Conservation (phyloP, 305 asterid genomes). For the Fraxinus velutina region DNA sequence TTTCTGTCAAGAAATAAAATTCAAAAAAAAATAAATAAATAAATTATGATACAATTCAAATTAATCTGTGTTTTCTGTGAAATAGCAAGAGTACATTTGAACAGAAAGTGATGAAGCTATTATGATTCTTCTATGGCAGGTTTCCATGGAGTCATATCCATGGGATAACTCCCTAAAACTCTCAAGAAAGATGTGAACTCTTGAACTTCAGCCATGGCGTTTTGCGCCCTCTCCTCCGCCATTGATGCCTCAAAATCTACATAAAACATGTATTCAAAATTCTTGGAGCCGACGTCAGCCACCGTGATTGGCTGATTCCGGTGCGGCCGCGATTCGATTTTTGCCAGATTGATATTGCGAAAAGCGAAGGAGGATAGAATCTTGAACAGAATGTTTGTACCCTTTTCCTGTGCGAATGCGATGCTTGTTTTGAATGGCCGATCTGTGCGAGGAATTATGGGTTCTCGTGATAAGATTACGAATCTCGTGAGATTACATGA, state of each 20-base stretch:
- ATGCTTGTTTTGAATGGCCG: slow-evolving; percentile 89
- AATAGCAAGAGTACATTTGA: background rate
- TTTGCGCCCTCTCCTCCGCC: slow-evolving; percentile 87
- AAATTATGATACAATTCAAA: background rate
- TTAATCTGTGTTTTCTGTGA: background rate
- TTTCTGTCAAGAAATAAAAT: background rate
- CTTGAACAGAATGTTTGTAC: slow-evolving; percentile 72
- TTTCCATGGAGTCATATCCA: slow-evolving; percentile 92
- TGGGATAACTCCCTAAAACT: slow-evolving; percentile 82
- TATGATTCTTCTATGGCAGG: slow-evolving; percentile 38
- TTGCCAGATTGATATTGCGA: slow-evolving; percentile 67
- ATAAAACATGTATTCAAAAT: slow-evolving; percentile 78
- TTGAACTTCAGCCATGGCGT: slow-evolving; percentile 78
- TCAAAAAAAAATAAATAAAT: too few species aligned
- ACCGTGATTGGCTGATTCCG: slow-evolving; percentile 57
- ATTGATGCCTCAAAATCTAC: slow-evolving; percentile 85
- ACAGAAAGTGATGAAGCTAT: background rate
- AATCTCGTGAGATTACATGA: slow-evolving; percentile 72
- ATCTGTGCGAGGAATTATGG: slow-evolving; percentile 71
- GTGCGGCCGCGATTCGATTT: slow-evolving; percentile 82
- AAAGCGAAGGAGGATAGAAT: slow-evolving; percentile 81
- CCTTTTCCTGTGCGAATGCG: slow-evolving; percentile 77
- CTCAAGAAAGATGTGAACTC: slow-evolving; percentile 76
- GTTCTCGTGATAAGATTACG: slow-evolving; percentile 84
- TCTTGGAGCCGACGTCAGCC: slow-evolving; percentile 77